A percentile compares a stretch with the other conserved stretches of the same genome.
These are phyloP conservation scores for Scutellaria minor DNA, from an alignment of 257 asterid species.

Conservation along the genomic window DNA sequence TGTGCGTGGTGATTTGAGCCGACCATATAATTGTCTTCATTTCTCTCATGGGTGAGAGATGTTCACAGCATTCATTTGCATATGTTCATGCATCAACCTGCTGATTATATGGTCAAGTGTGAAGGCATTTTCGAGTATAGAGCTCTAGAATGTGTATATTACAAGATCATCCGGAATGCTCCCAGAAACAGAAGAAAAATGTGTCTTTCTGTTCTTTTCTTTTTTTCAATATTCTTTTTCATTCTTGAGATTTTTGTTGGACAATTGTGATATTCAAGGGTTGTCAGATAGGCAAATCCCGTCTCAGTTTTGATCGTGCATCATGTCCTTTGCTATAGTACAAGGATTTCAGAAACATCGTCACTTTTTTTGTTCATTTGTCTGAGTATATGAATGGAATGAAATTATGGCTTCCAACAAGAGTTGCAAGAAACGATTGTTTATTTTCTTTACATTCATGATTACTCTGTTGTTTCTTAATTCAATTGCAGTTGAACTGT, in stretches of 20 bases:
- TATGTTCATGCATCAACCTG: constrained; percentile 36
- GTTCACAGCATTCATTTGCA: constrained; percentile 44
- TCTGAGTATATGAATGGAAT: constrained; percentile 16
- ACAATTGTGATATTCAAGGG: constrained; percentile 37
- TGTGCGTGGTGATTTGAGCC: constrained; percentile 34
- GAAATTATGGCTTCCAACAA: constrained; percentile 27
- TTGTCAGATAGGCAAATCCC: constrained; percentile 41
- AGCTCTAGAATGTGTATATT: constrained; percentile 57
- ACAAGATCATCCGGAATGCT: constrained; percentile 36
- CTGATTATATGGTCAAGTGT: constrained; percentile 46
- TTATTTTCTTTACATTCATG: background rate
- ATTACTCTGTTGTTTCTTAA: background rate
- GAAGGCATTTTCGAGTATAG: constrained; percentile 37
- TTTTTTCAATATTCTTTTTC: background rate
- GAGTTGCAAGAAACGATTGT: constrained; percentile 21
- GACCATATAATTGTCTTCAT: constrained; percentile 31
- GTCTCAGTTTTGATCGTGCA: constrained; percentile 60
- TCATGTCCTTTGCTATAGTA: constrained; percentile 35
- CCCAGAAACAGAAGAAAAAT: constrained; percentile 19
- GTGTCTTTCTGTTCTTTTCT: background rate
- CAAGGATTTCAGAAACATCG: constrained; percentile 22
- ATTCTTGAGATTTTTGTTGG: constrained; percentile 33
- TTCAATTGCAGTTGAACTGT: constrained; percentile 27
- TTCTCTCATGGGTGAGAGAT: constrained; percentile 33
- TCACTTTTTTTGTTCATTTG: constrained; percentile 32